Evolutionary conservation across 805 yeast species (phyloP).

Genomic region (Cyberlindnera subsufficiens): DNA sequence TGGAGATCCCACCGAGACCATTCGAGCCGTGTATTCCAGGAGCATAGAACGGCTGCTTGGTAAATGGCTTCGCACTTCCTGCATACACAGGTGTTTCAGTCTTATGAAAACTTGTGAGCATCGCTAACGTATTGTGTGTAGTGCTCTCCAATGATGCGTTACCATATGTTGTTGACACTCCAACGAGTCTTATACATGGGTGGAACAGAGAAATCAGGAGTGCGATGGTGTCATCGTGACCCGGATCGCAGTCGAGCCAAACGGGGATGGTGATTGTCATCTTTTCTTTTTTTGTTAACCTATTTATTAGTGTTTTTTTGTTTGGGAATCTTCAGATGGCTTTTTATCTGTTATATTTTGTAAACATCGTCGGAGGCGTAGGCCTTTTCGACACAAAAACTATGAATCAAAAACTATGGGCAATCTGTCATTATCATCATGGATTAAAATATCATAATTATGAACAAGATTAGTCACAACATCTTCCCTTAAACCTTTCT

Average conservation of each 20-base stretch:
- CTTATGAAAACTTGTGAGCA: conserved; percentile 51
- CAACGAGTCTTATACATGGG: conserved; percentile 35
- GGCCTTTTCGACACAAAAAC: no score
- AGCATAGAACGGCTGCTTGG: conserved; percentile 44
- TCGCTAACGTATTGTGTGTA: conserved; percentile 60
- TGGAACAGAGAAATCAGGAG: conserved; percentile 55
- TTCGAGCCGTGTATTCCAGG: conserved; percentile 65
- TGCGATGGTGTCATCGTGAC: conserved; percentile 84
- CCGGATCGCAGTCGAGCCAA: conserved; percentile 93
- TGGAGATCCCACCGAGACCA: conserved; percentile 72
- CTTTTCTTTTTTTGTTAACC: not conserved
- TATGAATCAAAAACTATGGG: no score
- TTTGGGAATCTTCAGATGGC: no score
- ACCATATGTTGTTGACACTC: conserved; percentile 34
- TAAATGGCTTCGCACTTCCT: conserved; percentile 58
- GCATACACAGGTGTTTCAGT: conserved; percentile 52
- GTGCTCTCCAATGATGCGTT: conserved; percentile 44
- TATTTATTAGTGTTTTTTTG: no score
- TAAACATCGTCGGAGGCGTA: no score
- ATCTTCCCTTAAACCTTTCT: conserved; percentile 9
- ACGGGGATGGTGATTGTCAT: conserved; percentile 42
- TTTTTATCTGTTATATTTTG: no score
- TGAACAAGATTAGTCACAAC: no score
- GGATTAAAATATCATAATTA: no score
- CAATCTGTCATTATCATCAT: no score